Evolutionary conservation across 495 filamentous ascomycete species (phyloP), one percentile per base, ranked within the genome.

Genomic region (Neurospora sp.): DNA sequence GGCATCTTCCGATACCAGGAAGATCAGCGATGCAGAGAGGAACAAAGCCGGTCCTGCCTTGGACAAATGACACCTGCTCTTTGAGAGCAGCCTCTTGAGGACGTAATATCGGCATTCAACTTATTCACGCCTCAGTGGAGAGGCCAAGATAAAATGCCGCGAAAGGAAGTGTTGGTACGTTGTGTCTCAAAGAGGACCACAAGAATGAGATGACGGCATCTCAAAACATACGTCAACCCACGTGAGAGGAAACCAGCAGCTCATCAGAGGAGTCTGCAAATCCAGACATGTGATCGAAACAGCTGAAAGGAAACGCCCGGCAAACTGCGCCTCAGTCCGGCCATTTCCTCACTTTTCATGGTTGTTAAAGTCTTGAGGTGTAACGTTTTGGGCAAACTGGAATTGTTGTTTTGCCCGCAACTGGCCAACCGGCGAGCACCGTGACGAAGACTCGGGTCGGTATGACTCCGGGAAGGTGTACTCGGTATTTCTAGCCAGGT

Each of bases 351-450:
- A 75, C 68, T 77, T 80, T 14, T 78, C 76, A 37, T 65, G 53
- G 6, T 69, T 75, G 72, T 71, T 79, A 65, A 84, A 86, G 74
- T 86, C 81, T 38, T 84, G 84, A 5, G 84, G 84, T 0, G 84
- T 86, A 68, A 86, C 77, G 74, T 86, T 86, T 68, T 83, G 84
- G 14, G 83, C 84, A 74, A 86, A 86, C 73, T 86, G 84, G 27
- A 86, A 85, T 59, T 84, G 77, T 35, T 45, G 77, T 73, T 82
- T 84, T 18, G 83, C 81, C 74, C 75, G 78, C 2, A 80, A 71
- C 0, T 75, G 76, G 18, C 81, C 81, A 22, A 77, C 79, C 2
- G 83, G 84, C 16, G 84, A 84, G 4, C 81, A 83, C 27, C 78
- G 79, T 1, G 82, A 79, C 31, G 83, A 84, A 20, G 80, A 80